Evolutionary conservation across 2,329 filamentous ascomycete genomes (phyloP), one percentile per base, ranked within the genome.

Genomic region (Claviceps purpurea): DNA sequence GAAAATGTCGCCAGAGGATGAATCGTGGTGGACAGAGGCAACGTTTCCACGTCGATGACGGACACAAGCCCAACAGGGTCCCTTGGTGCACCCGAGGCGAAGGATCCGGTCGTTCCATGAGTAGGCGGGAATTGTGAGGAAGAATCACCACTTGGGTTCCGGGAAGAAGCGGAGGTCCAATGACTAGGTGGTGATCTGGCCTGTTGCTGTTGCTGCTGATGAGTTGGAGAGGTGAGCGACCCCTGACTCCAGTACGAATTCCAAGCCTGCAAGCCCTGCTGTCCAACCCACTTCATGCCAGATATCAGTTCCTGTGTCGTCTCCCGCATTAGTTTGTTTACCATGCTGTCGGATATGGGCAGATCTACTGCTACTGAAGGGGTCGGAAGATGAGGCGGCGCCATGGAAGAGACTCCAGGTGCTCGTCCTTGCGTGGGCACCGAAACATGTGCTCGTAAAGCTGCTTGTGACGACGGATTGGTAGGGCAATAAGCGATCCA

Each of bases 401-500:
- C 79, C 54, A 84, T 73, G 38, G 82, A 78, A 24, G 74, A 67
- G 53, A 80, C 56, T 56, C 84, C 70, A 50, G 82, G 73, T 58
- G 77, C 68, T 66, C 80, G 71, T 59, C 77, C 69, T 62, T 76
- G 62, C 52, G 74, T 68, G 0, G 77, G 72, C 10, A 84, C 73
- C 1, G 79, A 75, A 16, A 84, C 70, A n/a, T 73, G 71, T 6
- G 85, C 87, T 56, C 85, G 79, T 20, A 89, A 69, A 1, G 85
- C 79, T 43, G 84, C 79, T 54, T 84, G 79, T 4, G 85, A 84
- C 2, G 85, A 84, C 2, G 84, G 80, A n/a, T 77, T 70, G 1
- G 87, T 80, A 10, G 86, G 87, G 49, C 85, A 85, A 57, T 89
- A 85, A 2, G 87, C 85, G 18, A 94, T 72, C 85, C 85, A 93